These are phyloP conservation scores for Paramecium tetraurelia DNA, from an alignment of 73 alveolate species.

Conservation along the genomic window DNA sequence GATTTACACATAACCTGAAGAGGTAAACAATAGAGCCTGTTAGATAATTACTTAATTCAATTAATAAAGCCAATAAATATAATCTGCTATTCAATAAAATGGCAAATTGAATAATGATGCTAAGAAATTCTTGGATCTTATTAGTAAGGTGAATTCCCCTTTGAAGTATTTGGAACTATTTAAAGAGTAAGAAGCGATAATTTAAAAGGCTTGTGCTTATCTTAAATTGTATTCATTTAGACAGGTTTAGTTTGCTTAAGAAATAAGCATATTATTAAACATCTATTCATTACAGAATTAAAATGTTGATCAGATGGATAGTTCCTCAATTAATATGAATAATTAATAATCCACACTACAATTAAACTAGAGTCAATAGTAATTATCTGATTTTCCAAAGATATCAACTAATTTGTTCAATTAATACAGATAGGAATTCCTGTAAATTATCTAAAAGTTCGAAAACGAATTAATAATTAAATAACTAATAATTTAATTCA, in stretches of 20 bases:
- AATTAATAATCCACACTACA: neutral
- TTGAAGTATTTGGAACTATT: constrained; percentile 9
- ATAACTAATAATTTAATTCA: neutral
- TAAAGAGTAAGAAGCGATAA: neutral
- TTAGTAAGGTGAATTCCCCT: neutral
- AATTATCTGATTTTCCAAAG: neutral
- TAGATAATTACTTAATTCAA: neutral
- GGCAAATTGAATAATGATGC: neutral
- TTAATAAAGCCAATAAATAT: neutral
- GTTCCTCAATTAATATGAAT: neutral
- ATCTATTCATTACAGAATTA: neutral
- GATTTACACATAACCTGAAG: neutral
- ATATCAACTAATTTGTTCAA: neutral
- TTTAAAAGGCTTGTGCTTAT: neutral
- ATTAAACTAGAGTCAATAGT: neutral
- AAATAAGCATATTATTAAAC: neutral
- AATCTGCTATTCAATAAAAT: neutral
- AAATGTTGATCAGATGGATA: neutral
- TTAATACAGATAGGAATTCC: neutral
- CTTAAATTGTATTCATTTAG: neutral
- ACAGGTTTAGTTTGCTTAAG: neutral
- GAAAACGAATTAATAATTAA: neutral
- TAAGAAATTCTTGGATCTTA: neutral
- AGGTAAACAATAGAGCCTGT: neutral
- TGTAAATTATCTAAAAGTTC: neutral